Percentiles rank a stretch among this genome's conserved stretches.
These are phyloP conservation scores for Ramichloridium luteum DNA, from an alignment of 2,329 filamentous ascomycete genomes.

Conservation along the genomic window DNA sequence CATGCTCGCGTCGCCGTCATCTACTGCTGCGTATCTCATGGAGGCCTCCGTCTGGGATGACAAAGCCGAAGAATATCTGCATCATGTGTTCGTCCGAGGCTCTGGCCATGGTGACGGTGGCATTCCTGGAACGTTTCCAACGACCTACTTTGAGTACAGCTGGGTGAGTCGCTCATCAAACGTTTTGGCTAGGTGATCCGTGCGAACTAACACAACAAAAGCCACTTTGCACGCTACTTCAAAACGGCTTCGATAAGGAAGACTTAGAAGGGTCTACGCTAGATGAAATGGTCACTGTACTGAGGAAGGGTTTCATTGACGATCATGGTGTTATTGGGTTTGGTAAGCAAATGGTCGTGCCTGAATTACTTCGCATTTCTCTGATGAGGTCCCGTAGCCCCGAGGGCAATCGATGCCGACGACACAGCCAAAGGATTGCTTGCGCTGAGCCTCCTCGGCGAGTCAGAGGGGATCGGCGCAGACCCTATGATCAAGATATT, in stretches of 20 bases:
- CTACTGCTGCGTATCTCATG: constrained; percentile 1
- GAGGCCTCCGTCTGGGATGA: background rate
- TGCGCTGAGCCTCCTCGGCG: constrained; percentile 1
- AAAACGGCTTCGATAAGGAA: background rate
- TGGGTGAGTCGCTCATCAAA: too few relatives aligned
- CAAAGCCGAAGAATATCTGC: background rate
- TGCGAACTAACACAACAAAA: too few relatives aligned
- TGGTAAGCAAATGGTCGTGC: background rate
- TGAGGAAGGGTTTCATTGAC: background rate
- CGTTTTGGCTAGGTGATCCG: too few relatives aligned
- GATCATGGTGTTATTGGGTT: constrained; percentile 1
- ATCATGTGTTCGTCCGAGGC: background rate
- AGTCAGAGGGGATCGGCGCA: background rate
- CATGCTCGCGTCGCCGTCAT: constrained; percentile 1
- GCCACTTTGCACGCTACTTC: background rate
- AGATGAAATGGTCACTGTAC: background rate
- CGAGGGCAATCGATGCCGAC: background rate
- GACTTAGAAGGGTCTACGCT: background rate
- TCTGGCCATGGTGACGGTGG: background rate
- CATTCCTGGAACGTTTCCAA: constrained; percentile 2
- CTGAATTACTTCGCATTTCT: background rate
- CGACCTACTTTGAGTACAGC: background rate
- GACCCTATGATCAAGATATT: constrained; percentile 1
- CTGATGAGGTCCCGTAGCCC: background rate
- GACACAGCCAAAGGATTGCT: constrained; percentile 1